These are phyloP conservation scores for Sporobolomyces pararoseus DNA, from an alignment of 768 basidiomycete species.

Conservation along the genomic window DNA sequence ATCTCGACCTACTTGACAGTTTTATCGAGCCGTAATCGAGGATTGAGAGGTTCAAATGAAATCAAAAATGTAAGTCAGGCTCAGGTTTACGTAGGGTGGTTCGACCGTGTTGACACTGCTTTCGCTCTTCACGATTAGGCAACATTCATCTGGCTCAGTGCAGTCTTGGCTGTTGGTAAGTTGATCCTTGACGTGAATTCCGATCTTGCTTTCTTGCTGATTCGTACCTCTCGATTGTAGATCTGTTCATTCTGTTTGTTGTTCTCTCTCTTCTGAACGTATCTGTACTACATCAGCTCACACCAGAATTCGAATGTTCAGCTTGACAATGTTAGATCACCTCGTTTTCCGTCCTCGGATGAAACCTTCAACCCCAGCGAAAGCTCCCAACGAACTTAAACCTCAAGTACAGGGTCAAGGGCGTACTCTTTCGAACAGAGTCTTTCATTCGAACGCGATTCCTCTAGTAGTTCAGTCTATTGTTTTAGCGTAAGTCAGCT, in stretches of 20 bases:
- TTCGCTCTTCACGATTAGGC: neutral
- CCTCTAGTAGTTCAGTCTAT: neutral
- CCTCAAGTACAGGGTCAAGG: neutral
- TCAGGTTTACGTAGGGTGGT: neutral
- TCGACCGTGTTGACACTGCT: too few relatives aligned
- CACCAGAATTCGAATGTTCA: neutral
- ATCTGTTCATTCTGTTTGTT: slow-evolving; percentile 1
- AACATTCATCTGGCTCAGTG: neutral
- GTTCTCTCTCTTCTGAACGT: neutral
- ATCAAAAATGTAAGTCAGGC: neutral
- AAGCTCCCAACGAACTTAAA: neutral
- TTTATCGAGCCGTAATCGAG: neutral
- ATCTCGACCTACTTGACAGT: too few relatives aligned
- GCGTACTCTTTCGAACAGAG: neutral
- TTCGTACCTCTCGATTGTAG: neutral
- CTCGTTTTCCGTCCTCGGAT: slow-evolving; percentile 12
- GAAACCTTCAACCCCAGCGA: neutral
- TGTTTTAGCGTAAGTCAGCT: neutral
- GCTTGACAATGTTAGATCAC: slow-evolving; percentile 3
- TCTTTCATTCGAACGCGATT: neutral
- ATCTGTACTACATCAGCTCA: neutral
- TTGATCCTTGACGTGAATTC: neutral
- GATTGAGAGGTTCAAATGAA: neutral
- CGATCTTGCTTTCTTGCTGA: neutral
- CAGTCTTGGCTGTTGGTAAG: neutral